Conservation (phyloP, 306 rosid species). For the Carpinus fangiana region DNA sequence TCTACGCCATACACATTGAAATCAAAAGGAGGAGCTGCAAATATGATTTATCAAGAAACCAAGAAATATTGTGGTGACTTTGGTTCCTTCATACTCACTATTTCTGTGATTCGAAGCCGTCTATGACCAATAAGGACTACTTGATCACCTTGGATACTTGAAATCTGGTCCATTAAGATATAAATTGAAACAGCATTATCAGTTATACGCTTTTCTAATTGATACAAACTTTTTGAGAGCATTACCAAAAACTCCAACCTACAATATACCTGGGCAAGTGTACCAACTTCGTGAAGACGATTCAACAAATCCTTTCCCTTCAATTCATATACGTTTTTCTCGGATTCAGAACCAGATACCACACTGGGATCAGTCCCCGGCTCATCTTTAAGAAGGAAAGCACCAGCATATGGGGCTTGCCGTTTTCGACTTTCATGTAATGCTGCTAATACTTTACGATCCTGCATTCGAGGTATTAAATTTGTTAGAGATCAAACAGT, state of each 20-base stretch:
- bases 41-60: slow-evolving; percentile 1
- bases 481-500: slow-evolving; percentile 14
- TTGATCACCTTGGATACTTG: slow-evolving; percentile 94
- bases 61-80: slow-evolving; percentile 29
- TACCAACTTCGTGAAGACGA: slow-evolving; percentile 97
- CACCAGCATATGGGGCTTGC: slow-evolving; percentile 99
- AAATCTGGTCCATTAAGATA: slow-evolving; percentile 57
- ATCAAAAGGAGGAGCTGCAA: neutral
- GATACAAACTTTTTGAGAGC: neutral
- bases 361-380: slow-evolving; percentile 74
- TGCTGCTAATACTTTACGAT: slow-evolving; percentile 88
- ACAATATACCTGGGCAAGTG: slow-evolving; percentile 82
- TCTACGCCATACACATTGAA: slow-evolving; percentile 12
- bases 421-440: slow-evolving; percentile 86
- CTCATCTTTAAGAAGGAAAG: slow-evolving; percentile 93
- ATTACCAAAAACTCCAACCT: slow-evolving; percentile 14
- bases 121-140: slow-evolving; percentile 95
- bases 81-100: slow-evolving; percentile 55
- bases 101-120: slow-evolving; percentile 87
- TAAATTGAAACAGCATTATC: neutral
- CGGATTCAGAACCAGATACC: slow-evolving; percentile 73
- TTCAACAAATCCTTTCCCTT: slow-evolving; percentile 84
- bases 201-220: neutral
- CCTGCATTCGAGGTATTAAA: slow-evolving; percentile 52
- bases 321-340: slow-evolving; percentile 63